Base-by-base conservation (phyloP, 2,329 filamentous ascomycete species). In the Lachnellula willkommii region DNA sequence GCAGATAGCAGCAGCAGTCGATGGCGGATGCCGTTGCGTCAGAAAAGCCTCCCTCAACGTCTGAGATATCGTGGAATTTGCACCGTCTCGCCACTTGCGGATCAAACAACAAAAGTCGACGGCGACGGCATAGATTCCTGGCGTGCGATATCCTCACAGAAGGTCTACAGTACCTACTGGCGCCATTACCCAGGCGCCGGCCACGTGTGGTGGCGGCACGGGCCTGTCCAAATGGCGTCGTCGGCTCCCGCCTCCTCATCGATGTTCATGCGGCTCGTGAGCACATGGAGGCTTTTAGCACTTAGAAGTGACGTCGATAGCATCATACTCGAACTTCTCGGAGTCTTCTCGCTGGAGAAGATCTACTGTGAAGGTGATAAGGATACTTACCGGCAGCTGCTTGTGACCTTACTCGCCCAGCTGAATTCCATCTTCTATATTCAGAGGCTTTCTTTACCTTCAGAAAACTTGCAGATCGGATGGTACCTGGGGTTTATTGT, bases 341-440 rank as follows among this genome's bases (percentile, higher is more conserved):
- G 73, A 26, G 66, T 68, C n/a, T 75, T 75, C 59, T 72, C 72
- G 8, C 64, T 75, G 17, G 73, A 75, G 54, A 73, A 69, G 58
- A 70, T 75, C 37, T 74, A 75, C 55, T 63, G 70, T 8, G 67
- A 71, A 20, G 58, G 63, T 24, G 65, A 70, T 48, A 68, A 70
- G 24, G 66, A 69, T 26, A 63, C 64, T 3, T 73, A 74, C 59
- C 72, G 74, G 54, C 63, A 65, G 28, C 59, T 73, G 37, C 66
- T 74, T 17, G 68, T 70, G 36, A 65, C 63, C 15, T 61, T 74
- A 45, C 65, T 74, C 5, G 64, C 67, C 9, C 72, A 74, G 58
- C 66, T 75, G 39, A 73, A 71, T 53, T 63, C 69, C 51, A 71
- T 75, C 49, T 73, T 73, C 63, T 68, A 69, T 53, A 62, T 74